phyloP scores from a whole-genome alignment of 768 basidiomycete genomes.

The Boletus vinaceobasis region DNA sequence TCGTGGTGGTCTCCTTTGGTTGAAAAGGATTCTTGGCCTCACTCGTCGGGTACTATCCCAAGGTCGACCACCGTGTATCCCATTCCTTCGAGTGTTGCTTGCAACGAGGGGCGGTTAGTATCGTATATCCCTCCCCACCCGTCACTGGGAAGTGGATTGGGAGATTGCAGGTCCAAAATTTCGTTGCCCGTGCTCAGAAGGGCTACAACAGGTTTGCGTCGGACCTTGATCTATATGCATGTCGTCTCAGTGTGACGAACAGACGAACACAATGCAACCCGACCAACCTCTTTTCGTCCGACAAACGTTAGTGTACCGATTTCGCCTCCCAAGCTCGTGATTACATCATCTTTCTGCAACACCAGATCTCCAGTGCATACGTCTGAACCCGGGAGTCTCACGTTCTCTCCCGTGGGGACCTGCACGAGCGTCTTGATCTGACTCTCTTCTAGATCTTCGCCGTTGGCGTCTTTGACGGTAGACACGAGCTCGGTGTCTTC shows the following conservation, averaged over 20 bases:
- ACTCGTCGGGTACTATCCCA: constrained; percentile 78
- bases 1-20: neutral
- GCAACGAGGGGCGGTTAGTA: constrained; percentile 80
- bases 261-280: neutral
- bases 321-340: constrained; percentile 73
- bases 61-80: constrained; percentile 79
- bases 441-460: constrained; percentile 58
- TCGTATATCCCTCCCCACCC: constrained; percentile 78
- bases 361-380: constrained; percentile 65
- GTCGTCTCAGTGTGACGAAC: neutral
- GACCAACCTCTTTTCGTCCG: constrained; percentile 61
- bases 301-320: constrained; percentile 81
- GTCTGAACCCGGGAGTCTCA: constrained; percentile 72
- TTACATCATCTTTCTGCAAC: constrained; percentile 55
- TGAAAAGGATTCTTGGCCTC: constrained; percentile 17
- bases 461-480: constrained; percentile 37
- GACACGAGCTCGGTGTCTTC: constrained; percentile 83
- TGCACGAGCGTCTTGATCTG: constrained; percentile 66
- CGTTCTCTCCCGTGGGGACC: constrained; percentile 64
- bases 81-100: constrained; percentile 63
- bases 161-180: constrained; percentile 57
- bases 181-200: constrained; percentile 88
- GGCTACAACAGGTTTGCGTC: constrained; percentile 71
- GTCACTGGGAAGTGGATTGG: constrained; percentile 28
- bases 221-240: constrained; percentile 56